Evolutionary conservation across 768 basidiomycete species (phyloP), one percentile per base, ranked within the genome.

Genomic region (Candolleomyces eurysporus): DNA sequence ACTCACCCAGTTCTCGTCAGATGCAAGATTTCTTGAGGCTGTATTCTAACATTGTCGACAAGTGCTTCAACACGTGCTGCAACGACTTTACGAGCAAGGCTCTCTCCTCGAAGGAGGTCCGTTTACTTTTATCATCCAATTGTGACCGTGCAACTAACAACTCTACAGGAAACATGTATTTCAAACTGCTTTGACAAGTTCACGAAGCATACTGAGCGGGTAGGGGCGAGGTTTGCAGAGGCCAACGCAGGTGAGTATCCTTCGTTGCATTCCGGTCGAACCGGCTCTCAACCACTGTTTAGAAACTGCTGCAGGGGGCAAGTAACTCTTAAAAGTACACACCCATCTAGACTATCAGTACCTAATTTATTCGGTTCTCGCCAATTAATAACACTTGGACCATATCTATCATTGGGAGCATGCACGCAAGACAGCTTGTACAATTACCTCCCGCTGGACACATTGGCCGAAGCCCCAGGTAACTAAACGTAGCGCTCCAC

Each of bases 21-120:
- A 96, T 99, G 95, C 93, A 96, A 82, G 96, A 98, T 80, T 98
- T 99, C 70, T 81, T 99, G 81, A 84, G 83, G 70, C 89, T 98
- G 76, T 98, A 99, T 77, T 91, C 94, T 22, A 90, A 88, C 71
- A 84, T 99, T 59, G 94, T 96, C 36, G 96, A 98, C 73, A 88
- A 92, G 67, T 99, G 96, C 75, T 99, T 99, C 84, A 94, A 82
- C 68, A 82, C 92, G 14, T 99, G 96, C 73, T 90, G 90, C 69
- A 96, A 96, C 72, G 96, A 99, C 73, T 98, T 99, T 69, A 98
- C 96, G 26, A 92, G 90, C 81, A 97, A 94, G 77, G 87, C 94
- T 0, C 78, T 99, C 60, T 92, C 90, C 11, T 88, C 89, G 32
- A 97, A 97, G 82, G 96, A 98, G 88, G 96, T 91, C 42, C 55